These are phyloP conservation scores for Circinella umbellata DNA, from an alignment of 371 early-diverging fungal genomes.

Conservation along the genomic window DNA sequence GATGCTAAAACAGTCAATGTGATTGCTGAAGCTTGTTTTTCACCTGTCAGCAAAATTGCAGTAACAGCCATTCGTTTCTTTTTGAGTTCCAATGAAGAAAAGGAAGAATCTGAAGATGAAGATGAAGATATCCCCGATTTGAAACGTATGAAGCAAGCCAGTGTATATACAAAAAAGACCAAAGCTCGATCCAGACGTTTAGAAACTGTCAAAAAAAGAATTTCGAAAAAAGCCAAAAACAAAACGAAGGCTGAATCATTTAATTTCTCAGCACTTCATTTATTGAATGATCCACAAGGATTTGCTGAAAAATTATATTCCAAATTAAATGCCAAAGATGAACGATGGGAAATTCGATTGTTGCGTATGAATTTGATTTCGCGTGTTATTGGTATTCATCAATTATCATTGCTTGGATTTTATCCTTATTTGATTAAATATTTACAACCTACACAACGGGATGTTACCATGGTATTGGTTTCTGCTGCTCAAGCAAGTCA, in stretches of 20 bases:
- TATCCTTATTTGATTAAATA: conserved; percentile 91
- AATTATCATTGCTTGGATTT: conserved; percentile 84
- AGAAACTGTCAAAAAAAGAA: conserved; percentile 75
- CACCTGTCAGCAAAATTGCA: conserved; percentile 85
- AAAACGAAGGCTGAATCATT: conserved; percentile 76
- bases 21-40: conserved; percentile 95
- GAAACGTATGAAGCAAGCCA: conserved; percentile 74
- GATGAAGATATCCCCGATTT: conserved; percentile 68
- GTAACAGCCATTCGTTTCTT: conserved; percentile 96
- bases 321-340: conserved; percentile 66
- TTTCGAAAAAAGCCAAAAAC: conserved; percentile 61
- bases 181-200: conserved; percentile 74
- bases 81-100: conserved; percentile 79
- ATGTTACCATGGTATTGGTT: conserved; percentile 93
- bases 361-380: conserved; percentile 92
- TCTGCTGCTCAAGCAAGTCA: conserved; percentile 91
- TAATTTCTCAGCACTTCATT: conserved; percentile 92
- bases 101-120: conserved; percentile 69
- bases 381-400: conserved; percentile 94
- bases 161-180: conserved; percentile 83
- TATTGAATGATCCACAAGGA: conserved; percentile 94
- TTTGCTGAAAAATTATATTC: conserved; percentile 93
- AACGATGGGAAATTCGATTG: conserved; percentile 88
- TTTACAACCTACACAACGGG: conserved; percentile 91
- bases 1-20: conserved; percentile 98